Base-by-base conservation (phyloP, 371 early-diverging fungal genomes). In the Massospora cicadina region DNA sequence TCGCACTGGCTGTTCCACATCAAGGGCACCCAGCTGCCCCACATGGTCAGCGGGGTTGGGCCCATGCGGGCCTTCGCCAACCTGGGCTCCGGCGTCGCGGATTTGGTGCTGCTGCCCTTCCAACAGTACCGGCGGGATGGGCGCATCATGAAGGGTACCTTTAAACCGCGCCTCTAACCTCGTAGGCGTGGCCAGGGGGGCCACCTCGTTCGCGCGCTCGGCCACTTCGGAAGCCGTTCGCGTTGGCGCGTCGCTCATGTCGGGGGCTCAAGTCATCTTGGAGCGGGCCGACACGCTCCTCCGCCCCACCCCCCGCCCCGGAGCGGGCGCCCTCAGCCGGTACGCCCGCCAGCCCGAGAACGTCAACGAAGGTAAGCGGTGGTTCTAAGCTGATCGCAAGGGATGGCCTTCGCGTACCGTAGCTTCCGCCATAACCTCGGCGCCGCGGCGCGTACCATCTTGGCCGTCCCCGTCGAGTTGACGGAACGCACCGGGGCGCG, bases 71-170 rank as follows among this genome's bases (percentile, higher is more conserved):
- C 96, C 10, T 65, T 95, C 32, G 88, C 92, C 24, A 96, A 93
- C 67, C 60, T 97, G 28, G 89, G 96, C 3, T 77, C 81, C 3
- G 95, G 96, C 2, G 77, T 95, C n/a, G 90, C 90, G 0, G 96
- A 97, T 73, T 71, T 98, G 21, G 83, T 98, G 0, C 71, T 92
- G 1, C 70, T 97, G 62, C 98, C 98, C 0, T 80, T 96, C 65
- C 90, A 91, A 66, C 94, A 94, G 70, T 98, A 93, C 70, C 81
- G 84, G 60, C 83, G 85, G 68, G 95, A 98, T 69, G 96, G 98
- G 30, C 79, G 89, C 17, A 77, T 95, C 10, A 79, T 94, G 55
- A 81, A 85, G 65, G 95, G 88, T 70, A 70, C 71, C 56, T n/a
- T 54, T 58, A 26, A 29, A 7, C 30, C 21, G 25, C 58, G 7